phyloP scores from a whole-genome alignment of 2,329 filamentous ascomycete genomes.

The Fusarium concolor region DNA sequence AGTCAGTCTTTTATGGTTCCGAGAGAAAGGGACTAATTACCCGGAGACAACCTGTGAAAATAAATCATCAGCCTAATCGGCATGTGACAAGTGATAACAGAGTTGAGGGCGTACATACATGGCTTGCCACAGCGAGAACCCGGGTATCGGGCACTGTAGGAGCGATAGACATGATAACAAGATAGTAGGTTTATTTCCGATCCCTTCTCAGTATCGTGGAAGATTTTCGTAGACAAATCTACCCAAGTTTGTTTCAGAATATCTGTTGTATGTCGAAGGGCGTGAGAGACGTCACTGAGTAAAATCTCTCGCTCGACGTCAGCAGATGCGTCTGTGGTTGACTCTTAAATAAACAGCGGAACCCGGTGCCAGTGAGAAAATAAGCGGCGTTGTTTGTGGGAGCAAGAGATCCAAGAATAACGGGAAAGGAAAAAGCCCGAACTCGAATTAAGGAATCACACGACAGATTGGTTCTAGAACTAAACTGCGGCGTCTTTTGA shows the following conservation, averaged over 20 bases:
- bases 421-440: neutral
- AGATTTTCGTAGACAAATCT: neutral
- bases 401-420: neutral
- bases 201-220: neutral
- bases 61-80: constrained; percentile 20
- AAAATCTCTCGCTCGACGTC: constrained; percentile 20
- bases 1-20: constrained; percentile 3
- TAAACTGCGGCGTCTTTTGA: constrained; percentile 13
- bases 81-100: neutral
- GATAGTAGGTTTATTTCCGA: neutral
- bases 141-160: constrained; percentile 65
- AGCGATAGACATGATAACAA: constrained; percentile 37
- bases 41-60: constrained; percentile 46
- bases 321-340: neutral
- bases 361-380: neutral
- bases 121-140: constrained; percentile 90
- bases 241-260: neutral
- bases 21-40: constrained; percentile 23
- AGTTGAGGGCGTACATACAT: constrained; percentile 79
- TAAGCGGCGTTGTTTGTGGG: neutral
- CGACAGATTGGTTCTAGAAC: neutral
- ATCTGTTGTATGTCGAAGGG: neutral
- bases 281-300: constrained; percentile 30
- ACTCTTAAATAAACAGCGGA: neutral
- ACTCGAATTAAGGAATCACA: neutral